Base-by-base conservation (phyloP, 2,329 filamentous ascomycete genomes). In the Pseudogymnoascus sp. region DNA sequence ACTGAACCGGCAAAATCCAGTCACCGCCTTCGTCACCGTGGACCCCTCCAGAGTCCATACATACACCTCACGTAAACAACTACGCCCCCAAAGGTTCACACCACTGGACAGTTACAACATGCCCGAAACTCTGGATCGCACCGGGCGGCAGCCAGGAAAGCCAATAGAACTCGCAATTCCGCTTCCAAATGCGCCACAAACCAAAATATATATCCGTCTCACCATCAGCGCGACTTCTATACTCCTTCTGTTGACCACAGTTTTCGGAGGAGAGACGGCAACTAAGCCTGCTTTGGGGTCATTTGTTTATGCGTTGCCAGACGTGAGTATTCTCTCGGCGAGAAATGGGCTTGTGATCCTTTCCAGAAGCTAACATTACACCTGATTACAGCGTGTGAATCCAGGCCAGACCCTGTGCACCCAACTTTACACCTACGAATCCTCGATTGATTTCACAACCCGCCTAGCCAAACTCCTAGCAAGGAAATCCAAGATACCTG, bases 281-380 rank as follows among this genome's bases (percentile, higher is more conserved):
- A 71, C 75, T 7, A 72, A 79, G 6, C 77, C 82, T 41, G 78
- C 82, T 59, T 81, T 97, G 75, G 93, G 94, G 2, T 96, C 91
- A 59, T 93, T 97, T 71, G 90, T 97, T 51, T 97, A 96, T 73
- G 90, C 92, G 2, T 84, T 99, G 73, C 93, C 94, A 13, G 89
- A 96, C 77, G 94, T 96, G 78, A 69, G 79, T 72, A 35, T 63
- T 39, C 13, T 44, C 42, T 48, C 42, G 58, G 51, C 8, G 4
- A n/a, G 33, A 64, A 38, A 25, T 9, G 15, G n/a, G 8, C 9
- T 5, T 5, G 27, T 17, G 31, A 36, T 25, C 10, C 2, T 41
- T 17, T 29, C 25, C 35, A 33, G 25, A 29, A 25, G 41, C 62
- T 71, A 61, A 71, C 27, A 63, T 3, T 3, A 21, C 21, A 21